Evolutionary conservation across 148 eudicot genomes (phyloP).

Genomic region (Dysphania ambrosioides): DNA sequence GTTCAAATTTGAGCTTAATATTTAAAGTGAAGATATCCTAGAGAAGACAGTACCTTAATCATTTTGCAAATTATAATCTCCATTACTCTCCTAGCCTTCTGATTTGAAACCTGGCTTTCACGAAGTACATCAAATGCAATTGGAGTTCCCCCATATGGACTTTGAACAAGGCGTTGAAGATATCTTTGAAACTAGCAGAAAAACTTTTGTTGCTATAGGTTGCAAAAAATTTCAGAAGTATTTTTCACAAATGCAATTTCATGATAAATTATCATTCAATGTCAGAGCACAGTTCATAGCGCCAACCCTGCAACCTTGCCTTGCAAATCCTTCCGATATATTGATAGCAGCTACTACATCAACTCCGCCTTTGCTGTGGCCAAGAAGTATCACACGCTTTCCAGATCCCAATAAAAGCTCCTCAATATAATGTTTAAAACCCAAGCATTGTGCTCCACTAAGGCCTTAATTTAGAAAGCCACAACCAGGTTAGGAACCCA

Average conservation of each 20-base stretch:
- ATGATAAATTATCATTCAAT: too few relatives aligned
- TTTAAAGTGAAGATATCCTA: background rate
- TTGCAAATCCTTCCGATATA: constrained; percentile 58
- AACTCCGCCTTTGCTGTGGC: constrained; percentile 96
- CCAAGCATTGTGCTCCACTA: constrained; percentile 88
- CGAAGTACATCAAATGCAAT: constrained; percentile 87
- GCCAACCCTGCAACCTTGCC: constrained; percentile 86
- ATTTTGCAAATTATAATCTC: constrained; percentile 73
- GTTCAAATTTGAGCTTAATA: background rate
- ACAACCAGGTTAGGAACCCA: background rate
- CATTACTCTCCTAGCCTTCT: constrained; percentile 67
- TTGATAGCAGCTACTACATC: constrained; percentile 96
- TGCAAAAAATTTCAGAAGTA: too few relatives aligned
- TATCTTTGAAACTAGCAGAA: too few relatives aligned
- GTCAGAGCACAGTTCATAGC: too few relatives aligned
- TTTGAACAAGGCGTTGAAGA: constrained; percentile 82
- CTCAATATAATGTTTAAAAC: constrained; percentile 79
- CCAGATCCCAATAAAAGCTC: constrained; percentile 95
- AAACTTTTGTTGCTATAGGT: too few relatives aligned
- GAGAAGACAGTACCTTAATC: constrained; percentile 49
- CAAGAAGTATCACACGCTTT: constrained; percentile 87
- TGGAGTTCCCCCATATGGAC: constrained; percentile 93
- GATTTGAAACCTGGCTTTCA: constrained; percentile 79
- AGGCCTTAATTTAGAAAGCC: constrained; percentile 45
- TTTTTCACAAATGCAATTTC: too few relatives aligned